A percentile compares a stretch with the other conserved stretches of the same genome.
Conservation (phyloP, 495 filamentous ascomycete species). For the Mytilinidion resinicola region DNA sequence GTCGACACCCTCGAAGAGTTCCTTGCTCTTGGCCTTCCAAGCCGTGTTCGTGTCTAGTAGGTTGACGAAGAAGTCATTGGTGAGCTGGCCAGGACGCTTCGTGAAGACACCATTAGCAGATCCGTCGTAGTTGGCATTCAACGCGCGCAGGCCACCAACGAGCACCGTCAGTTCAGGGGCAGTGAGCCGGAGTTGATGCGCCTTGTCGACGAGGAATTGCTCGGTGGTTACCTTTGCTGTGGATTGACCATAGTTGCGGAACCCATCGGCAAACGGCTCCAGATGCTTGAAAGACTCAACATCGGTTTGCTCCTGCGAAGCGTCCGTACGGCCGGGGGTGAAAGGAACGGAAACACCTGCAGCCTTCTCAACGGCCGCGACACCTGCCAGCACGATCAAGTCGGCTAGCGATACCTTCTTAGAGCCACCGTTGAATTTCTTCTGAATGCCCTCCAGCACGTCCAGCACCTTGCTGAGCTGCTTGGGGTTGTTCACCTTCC, state of each 20-base stretch:
- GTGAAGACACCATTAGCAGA: slow-evolving; percentile 59
- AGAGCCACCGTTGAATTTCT: slow-evolving; percentile 51
- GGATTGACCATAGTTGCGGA: slow-evolving; percentile 66
- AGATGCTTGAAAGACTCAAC: slow-evolving; percentile 54
- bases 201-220: slow-evolving; percentile 61
- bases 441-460: slow-evolving; percentile 55
- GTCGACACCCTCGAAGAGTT: slow-evolving; percentile 57
- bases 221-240: slow-evolving; percentile 53
- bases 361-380: slow-evolving; percentile 34
- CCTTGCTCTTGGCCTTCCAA: slow-evolving; percentile 51
- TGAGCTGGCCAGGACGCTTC: slow-evolving; percentile 54
- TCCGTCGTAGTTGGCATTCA: slow-evolving; percentile 62
- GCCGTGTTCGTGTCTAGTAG: slow-evolving; percentile 57
- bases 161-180: slow-evolving; percentile 63
- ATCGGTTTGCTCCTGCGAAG: slow-evolving; percentile 60
- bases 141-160: slow-evolving; percentile 58
- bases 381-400: slow-evolving; percentile 61
- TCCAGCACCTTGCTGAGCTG: slow-evolving; percentile 52
- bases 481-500: slow-evolving; percentile 61
- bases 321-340: slow-evolving; percentile 34
- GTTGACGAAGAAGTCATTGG: slow-evolving; percentile 73
- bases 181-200: slow-evolving; percentile 58
- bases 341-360: slow-evolving; percentile 29
- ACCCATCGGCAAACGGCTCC: slow-evolving; percentile 58
- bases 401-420: slow-evolving; percentile 70